phyloP scores from a whole-genome alignment of 73 alveolate genomes.

The Stentor coeruleus region DNA sequence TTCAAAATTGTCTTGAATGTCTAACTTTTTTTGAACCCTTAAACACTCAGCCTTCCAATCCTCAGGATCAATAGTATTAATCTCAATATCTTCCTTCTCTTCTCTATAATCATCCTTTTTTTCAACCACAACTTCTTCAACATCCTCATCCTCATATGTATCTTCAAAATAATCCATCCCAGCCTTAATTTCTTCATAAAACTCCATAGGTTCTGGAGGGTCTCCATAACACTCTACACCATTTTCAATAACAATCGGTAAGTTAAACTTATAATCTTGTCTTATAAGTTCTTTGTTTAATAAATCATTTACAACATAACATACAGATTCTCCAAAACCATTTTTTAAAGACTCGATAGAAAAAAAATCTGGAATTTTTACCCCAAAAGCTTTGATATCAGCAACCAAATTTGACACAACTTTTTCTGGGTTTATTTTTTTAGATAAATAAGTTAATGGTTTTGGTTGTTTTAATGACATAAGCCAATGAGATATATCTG shows the following conservation, averaged over 20 bases:
- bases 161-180: neutral
- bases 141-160: neutral
- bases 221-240: neutral
- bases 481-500: conserved; percentile 70
- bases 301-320: conserved; percentile 75
- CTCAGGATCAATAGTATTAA: conserved; percentile 42
- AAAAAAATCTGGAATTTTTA: conserved; percentile 50
- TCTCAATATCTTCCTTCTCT: conserved; percentile 33
- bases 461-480: conserved; percentile 52
- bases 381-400: conserved; percentile 58
- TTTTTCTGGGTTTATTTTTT: conserved; percentile 34
- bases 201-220: neutral
- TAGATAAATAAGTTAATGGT: neutral
- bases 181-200: neutral
- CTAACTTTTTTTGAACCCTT: conserved; percentile 31
- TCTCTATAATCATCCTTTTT: neutral
- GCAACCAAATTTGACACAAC: conserved; percentile 40
- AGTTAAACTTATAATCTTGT: conserved; percentile 67
- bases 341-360: conserved; percentile 14
- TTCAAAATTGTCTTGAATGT: too few relatives aligned
- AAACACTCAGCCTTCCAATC: conserved; percentile 50
- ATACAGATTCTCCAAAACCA: conserved; percentile 84
- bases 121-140: conserved; percentile 27
- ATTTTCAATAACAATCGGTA: conserved; percentile 33
- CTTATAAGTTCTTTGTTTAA: conserved; percentile 82